Evolutionary conservation across 164 flowering plant genomes (phyloP), one percentile per base, ranked within the genome.

Genomic region (Tinospora cordifolia): DNA sequence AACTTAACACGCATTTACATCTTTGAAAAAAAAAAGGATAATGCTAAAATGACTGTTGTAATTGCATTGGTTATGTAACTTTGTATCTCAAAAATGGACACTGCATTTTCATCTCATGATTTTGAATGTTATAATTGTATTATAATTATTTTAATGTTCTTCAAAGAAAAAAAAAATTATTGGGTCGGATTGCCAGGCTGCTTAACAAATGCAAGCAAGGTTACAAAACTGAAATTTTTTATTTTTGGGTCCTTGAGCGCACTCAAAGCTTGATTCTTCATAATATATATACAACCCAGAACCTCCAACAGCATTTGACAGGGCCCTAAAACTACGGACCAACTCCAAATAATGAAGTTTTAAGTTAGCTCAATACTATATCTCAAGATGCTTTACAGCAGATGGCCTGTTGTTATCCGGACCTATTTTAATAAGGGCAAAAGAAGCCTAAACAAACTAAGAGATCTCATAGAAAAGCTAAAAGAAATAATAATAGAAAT

Each of bases 341-440:
- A 51, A 51, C 59, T 51, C n/a, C 59, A 51, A 51, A 17, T 51
- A 51, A 51, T 51, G 59, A 7, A 51, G 59, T 51, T 51, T 51
- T 17, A 51, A 1, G 22, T 51, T 17, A 51, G 59, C 15, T 15
- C 59, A 51, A 51, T 51, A 51, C 5, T 51, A 17, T 17, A 51
- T 51, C 22, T 15, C n/a, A 51, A 17, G 22, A 51, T 17, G 22
- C 59, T 51, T 51, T 51, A 41, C n/a, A 51, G 59, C 59, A 51
- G 59, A 51, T 51, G 15, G 17, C 59, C 59, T 51, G n/a, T 51
- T 15, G 59, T n/a, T 51, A 51, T 51, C 59, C 15, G n/a, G 58
- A 51, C n/a, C 58, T 1, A n/a, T 0, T 15, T 51, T 51, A 51
- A 51, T 15, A 51, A 51, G 59, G n/a, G 21, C n/a, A 51, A 17